These are phyloP conservation scores for Fusarium bulbicola DNA, from an alignment of 2,329 filamentous ascomycete species.

Conservation along the genomic window DNA sequence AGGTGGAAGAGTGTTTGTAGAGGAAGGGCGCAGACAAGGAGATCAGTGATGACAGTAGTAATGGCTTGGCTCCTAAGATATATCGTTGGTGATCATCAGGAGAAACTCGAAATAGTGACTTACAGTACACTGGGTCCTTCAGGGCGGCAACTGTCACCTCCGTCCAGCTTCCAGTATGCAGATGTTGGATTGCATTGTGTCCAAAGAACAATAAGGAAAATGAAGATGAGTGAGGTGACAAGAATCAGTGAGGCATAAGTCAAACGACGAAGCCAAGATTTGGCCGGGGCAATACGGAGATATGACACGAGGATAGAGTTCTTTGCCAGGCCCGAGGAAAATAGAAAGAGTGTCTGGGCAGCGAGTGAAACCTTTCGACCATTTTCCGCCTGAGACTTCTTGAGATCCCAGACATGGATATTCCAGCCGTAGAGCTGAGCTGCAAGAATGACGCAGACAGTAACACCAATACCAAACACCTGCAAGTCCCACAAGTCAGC, in stretches of 20 bases:
- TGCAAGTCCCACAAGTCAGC: conserved; percentile 31
- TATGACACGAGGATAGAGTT: conserved; percentile 53
- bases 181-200: conserved; percentile 47
- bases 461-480: conserved; percentile 48
- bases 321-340: conserved; percentile 51
- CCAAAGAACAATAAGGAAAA: conserved; percentile 49
- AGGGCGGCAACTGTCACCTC: conserved; percentile 41
- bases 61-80: conserved; percentile 44
- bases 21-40: conserved; percentile 50
- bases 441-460: conserved; percentile 48
- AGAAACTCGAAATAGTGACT: background rate
- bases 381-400: conserved; percentile 35
- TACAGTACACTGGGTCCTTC: conserved; percentile 44
- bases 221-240: conserved; percentile 42
- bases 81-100: background rate
- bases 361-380: conserved; percentile 52
- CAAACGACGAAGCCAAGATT: conserved; percentile 47
- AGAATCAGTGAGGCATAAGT: conserved; percentile 43
- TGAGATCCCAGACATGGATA: conserved; percentile 51
- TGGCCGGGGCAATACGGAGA: conserved; percentile 49
- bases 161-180: conserved; percentile 39
- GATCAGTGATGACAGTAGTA: conserved; percentile 46
- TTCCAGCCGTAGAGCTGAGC: conserved; percentile 50
- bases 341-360: conserved; percentile 51
- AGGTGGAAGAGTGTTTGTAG: conserved; percentile 48